phyloP scores from a whole-genome alignment of 805 yeast species.

The Blastobotrys terrestris region DNA sequence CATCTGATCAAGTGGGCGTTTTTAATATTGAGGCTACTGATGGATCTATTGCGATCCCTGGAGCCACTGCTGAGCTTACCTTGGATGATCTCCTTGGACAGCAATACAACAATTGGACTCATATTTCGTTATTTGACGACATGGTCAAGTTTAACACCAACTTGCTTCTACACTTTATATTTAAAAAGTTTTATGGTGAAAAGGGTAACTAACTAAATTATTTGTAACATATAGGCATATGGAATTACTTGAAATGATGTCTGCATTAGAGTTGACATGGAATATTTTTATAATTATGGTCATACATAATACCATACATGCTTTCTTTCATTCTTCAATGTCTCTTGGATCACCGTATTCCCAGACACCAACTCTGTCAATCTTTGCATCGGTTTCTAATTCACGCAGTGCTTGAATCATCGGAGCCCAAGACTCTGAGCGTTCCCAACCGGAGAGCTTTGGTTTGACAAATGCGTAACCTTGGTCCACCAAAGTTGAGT shows the following conservation, averaged over 20 bases:
- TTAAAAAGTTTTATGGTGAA: slow-evolving; percentile 66
- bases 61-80: slow-evolving; percentile 46
- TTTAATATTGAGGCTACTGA: slow-evolving; percentile 71
- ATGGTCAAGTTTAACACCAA: slow-evolving; percentile 66
- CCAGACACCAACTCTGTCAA: slow-evolving; percentile 60
- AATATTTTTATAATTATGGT: background rate
- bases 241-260: background rate
- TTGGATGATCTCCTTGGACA: slow-evolving; percentile 65
- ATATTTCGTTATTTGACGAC: slow-evolving; percentile 56
- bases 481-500: slow-evolving; percentile 49
- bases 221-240: background rate
- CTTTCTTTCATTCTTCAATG: slow-evolving; percentile 35
- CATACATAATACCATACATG: background rate
- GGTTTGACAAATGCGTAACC: slow-evolving; percentile 52
- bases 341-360: slow-evolving; percentile 66
- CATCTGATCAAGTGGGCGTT: slow-evolving; percentile 65
- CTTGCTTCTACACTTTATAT: slow-evolving; percentile 59
- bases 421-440: slow-evolving; percentile 22
- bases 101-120: slow-evolving; percentile 62
- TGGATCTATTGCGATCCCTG: slow-evolving; percentile 55
- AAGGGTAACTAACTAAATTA: background rate
- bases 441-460: slow-evolving; percentile 33
- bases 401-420: slow-evolving; percentile 37
- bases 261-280: background rate
- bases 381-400: slow-evolving; percentile 46